A percentile compares a stretch with the other conserved stretches of the same genome.
phyloP scores from a whole-genome alignment of 768 basidiomycete species.

The Boletus eberwhitei region DNA sequence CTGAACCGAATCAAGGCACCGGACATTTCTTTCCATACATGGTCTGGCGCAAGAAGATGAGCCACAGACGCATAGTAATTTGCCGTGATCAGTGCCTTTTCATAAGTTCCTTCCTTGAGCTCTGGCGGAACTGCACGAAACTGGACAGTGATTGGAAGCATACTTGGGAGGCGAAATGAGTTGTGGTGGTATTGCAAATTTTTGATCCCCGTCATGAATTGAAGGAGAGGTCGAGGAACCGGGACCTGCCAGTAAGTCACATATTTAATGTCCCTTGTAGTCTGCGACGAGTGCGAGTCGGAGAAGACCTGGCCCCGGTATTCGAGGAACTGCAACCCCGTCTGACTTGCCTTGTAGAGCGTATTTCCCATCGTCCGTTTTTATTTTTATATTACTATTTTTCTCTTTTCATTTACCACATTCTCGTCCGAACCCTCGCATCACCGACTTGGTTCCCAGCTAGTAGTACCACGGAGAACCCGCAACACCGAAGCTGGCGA shows the following conservation, averaged over 20 bases:
- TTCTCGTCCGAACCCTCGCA: conserved; percentile 19
- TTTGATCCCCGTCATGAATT: conserved; percentile 28
- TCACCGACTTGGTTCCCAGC: conserved; percentile 15
- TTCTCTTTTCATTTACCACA: conserved; percentile 7
- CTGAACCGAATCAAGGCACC: background rate
- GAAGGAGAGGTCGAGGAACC: conserved; percentile 7
- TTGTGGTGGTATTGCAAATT: background rate
- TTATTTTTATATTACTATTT: background rate
- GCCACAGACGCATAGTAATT: conserved; percentile 4
- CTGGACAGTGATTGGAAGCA: conserved; percentile 6
- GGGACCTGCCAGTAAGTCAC: background rate
- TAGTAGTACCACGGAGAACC: conserved; percentile 13
- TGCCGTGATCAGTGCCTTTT: conserved; percentile 17
- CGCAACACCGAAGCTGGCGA: conserved; percentile 24
- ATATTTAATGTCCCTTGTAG: background rate
- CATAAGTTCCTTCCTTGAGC: conserved; percentile 8
- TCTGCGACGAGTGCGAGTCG: background rate
- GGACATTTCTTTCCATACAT: conserved; percentile 16
- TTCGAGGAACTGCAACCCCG: conserved; percentile 13
- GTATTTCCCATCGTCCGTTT: background rate
- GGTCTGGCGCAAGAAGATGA: conserved; percentile 15
- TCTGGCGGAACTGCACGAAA: conserved; percentile 6
- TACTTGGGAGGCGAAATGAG: conserved; percentile 25
- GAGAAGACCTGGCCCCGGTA: conserved; percentile 7
- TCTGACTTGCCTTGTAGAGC: background rate